Evolutionary conservation across 2,329 filamentous ascomycete genomes (phyloP), one percentile per base, ranked within the genome.

Genomic region (Phyllosticta ampelicida): DNA sequence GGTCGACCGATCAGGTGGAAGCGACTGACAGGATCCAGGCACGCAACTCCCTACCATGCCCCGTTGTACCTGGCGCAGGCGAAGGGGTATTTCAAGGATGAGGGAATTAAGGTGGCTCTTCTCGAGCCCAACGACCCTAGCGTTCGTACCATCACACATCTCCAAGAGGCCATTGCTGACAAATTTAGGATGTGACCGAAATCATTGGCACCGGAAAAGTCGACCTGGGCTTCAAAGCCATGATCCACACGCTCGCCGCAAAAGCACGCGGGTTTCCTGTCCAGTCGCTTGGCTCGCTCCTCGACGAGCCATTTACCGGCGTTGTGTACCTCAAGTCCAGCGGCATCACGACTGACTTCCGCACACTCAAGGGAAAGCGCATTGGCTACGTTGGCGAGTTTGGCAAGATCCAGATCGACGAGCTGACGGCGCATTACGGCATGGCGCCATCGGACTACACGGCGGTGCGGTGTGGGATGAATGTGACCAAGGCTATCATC

Each of bases 321-420:
- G 84, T 90, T 55, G 83, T 90, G 53, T 90, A 90, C 71, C 80
- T 90, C 67, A 89, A 87, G 70, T 78, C 79, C 53, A 86, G 83
- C 52, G 86, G 86, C 59, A 89, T 90, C 73, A 89, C 85, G 28
- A 74, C 82, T 52, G 86, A 90, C 75, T 90, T 90, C 75, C 80
- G 78, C 68, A 85, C 85, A 48, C 80, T 90, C 64, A 86, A 85
- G 72, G 86, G 86, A 64, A 89, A 89, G 75, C 82, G 80, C 21
- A 90, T 90, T 68, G 87, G 87, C 68, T 90, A 90, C 64, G 86
- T 90, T 59, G 86, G 86, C 65, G 87, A 90, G 70, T 90, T 90
- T 62, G 87, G 87, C 73, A 90, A 83, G 80, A 89, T 90, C 69
- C 86, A 90, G 74, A 89, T 90, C 64, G 87, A 90, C 69, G 87